Evolutionary conservation across 139 green algal genomes (phyloP), one percentile per base, ranked within the genome.

Genomic region (Chlamydomonas incerta): DNA sequence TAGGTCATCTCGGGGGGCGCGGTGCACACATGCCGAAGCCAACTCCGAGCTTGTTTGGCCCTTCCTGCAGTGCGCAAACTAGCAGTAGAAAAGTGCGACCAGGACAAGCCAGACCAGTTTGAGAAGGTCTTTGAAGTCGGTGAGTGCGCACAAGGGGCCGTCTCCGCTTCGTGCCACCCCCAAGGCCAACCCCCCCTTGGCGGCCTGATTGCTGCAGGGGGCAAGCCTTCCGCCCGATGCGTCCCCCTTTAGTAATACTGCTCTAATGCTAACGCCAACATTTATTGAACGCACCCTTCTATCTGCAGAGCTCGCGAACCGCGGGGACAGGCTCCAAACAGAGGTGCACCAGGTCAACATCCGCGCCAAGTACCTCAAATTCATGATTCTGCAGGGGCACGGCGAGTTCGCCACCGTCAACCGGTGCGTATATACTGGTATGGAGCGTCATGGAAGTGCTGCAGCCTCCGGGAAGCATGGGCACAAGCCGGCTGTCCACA

Each of bases 71-170:
- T 91, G 8, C 84, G 85, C 35, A 91, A 91, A 72, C 88, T 91
- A 62, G 47, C 72, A 18, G 88, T 91, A 57, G 88, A 91, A 37
- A 87, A 87, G n/a, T 87, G 83, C 50, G 88, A 91, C 29, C 58
- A 69, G 46, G 83, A 89, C 0, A 89, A 89, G 72, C 83, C 88
- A 4, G 88, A 88, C 28, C 29, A 72, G 18, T 92, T 92, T 72
- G 87, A 92, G 68, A 90, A 90, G 41, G 71, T 90, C 14, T 92
- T 90, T 67, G 89, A 92, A 87, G 82, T 92, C 63, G 89, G 88
- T 91, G 46, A 79, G 88, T 76, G 3, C 2, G 34, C 9, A 2
- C 55, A 6, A 23, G 41, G 41, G 41, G 5, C 6, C 41, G 41
- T 50, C 6, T 50, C n/a, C n/a, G n/a, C n/a, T n/a, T n/a, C n/a